These are phyloP conservation scores for Scedosporium apiospermum DNA, from an alignment of 2,329 filamentous ascomycete genomes.

Conservation along the genomic window DNA sequence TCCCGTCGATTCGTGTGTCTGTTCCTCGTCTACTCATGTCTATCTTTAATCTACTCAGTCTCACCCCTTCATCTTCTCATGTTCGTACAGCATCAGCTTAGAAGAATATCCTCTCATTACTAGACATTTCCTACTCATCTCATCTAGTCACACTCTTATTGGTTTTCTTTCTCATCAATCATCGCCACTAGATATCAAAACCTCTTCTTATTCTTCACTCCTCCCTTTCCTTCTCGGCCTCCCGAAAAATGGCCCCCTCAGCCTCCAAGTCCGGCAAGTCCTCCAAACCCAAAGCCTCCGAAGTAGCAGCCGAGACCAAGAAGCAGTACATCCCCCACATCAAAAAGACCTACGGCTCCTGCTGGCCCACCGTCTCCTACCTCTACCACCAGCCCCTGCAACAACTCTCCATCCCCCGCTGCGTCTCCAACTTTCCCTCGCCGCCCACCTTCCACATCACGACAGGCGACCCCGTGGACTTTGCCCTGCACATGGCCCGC, in stretches of 20 bases:
- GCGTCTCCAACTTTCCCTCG: conserved; percentile 19
- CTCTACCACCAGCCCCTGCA: conserved; percentile 42
- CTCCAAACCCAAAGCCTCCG: conserved; percentile 18
- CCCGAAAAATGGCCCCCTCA: background rate
- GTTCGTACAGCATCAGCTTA: too few relatives aligned
- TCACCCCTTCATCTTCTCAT: too few relatives aligned
- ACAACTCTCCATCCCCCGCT: conserved; percentile 33
- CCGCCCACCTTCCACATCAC: conserved; percentile 42
- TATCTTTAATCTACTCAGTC: too few relatives aligned
- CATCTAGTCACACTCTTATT: too few relatives aligned
- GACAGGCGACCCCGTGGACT: conserved; percentile 48
- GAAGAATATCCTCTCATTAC: too few relatives aligned
- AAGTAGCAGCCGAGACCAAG: conserved; percentile 67
- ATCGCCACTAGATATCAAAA: too few relatives aligned
- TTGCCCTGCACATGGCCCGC: conserved; percentile 46
- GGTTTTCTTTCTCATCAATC: too few relatives aligned
- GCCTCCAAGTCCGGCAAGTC: conserved; percentile 4
- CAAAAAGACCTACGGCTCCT: conserved; percentile 41
- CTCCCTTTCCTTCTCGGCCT: background rate
- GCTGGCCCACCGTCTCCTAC: conserved; percentile 49
- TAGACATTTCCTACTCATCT: too few relatives aligned
- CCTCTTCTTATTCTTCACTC: background rate
- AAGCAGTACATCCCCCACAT: conserved; percentile 58
- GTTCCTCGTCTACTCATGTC: too few relatives aligned
- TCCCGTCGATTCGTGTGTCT: too few relatives aligned